Percentiles rank a stretch among this genome's conserved stretches.
phyloP scores from a whole-genome alignment of 768 basidiomycete genomes.

The Gautieria morchelliformis region DNA sequence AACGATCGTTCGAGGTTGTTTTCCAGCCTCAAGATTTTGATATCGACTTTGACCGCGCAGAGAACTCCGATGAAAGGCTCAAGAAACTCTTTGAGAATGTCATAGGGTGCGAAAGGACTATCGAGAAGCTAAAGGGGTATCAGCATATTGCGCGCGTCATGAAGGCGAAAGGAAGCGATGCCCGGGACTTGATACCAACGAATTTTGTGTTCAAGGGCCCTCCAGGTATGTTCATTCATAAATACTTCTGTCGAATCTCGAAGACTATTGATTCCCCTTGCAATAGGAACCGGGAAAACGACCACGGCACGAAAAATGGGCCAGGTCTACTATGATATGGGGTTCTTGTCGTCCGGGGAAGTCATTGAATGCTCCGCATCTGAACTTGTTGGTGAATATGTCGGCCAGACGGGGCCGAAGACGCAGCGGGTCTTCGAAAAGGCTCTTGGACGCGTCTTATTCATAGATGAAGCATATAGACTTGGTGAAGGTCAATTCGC shows the following conservation, averaged over 20 bases:
- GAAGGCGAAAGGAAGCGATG: slow-evolving; percentile 33
- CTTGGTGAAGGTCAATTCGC: slow-evolving; percentile 53
- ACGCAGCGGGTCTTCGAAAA: slow-evolving; percentile 49
- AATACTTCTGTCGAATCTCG: no score
- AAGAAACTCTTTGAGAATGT: slow-evolving; percentile 52
- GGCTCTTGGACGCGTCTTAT: slow-evolving; percentile 57
- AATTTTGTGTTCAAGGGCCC: slow-evolving; percentile 66
- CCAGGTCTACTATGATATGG: slow-evolving; percentile 56
- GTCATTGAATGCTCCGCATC: slow-evolving; percentile 62
- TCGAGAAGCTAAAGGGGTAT: slow-evolving; percentile 38
- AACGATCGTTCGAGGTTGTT: slow-evolving; percentile 16
- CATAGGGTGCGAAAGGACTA: slow-evolving; percentile 47
- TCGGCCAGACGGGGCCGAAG: slow-evolving; percentile 67
- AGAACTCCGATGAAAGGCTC: slow-evolving; percentile 33
- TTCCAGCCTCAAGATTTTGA: slow-evolving; percentile 50
- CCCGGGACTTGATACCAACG: slow-evolving; percentile 46
- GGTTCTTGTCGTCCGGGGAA: slow-evolving; percentile 37
- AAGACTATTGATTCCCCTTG: no score
- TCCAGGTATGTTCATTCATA: slow-evolving; percentile 35
- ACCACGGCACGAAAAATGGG: slow-evolving; percentile 55
- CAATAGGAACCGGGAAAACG: slow-evolving; percentile 59
- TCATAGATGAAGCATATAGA: slow-evolving; percentile 66
- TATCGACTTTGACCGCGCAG: slow-evolving; percentile 44
- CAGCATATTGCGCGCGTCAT: slow-evolving; percentile 39
- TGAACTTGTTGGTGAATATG: slow-evolving; percentile 59